Evolutionary conservation across 495 filamentous ascomycete genomes (phyloP), one percentile per base, ranked within the genome.

Genomic region (Podospora pseudoanserina): DNA sequence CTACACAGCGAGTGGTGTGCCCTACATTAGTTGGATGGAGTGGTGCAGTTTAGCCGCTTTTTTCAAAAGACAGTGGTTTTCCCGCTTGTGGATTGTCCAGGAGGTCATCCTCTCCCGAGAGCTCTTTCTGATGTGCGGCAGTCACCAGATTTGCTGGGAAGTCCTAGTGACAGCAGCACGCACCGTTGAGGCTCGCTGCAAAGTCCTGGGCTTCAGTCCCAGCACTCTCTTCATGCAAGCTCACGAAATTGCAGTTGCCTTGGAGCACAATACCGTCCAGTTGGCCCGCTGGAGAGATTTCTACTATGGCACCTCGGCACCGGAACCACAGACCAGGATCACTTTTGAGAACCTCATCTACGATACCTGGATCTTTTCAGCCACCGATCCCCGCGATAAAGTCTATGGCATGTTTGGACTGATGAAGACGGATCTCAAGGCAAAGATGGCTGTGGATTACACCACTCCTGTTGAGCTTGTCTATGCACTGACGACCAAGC

Each of bases 51-150:
- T 70, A 5, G 68, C 68, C 5, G 68, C 64, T 16, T 56, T 70
- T 18, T 63, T 70, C 34, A 65, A 64, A 20, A 34, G 69, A 16
- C 69, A 67, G 28, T 70, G 65, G 65, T 70, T 70, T 26, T 57
- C 27, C 2, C 69, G 69, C 15, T 44, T 70, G 5, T 70, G 69
- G 69, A 67, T 70, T 15, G 44, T 70, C 4, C 69, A 70, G n/a
- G 69, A 70, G 28, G 34, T 53, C 39, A 67, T 70, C 27, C 61
- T 70, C 6, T 65, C 69, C 1, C 23, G 53, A 13, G 23, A 61
- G 4, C 56, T 65, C 0, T 23, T 27, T 20, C 5, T 71, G 2
- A 6, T 68, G 27, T 71, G 69, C 7, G 69, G 69, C 18, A 27
- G 58, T 16, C 54, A 64, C 54, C 11, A 34, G 5, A 60, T 68